phyloP scores from a whole-genome alignment of 2,329 filamentous ascomycete species.

The Exserohilum turcica region DNA sequence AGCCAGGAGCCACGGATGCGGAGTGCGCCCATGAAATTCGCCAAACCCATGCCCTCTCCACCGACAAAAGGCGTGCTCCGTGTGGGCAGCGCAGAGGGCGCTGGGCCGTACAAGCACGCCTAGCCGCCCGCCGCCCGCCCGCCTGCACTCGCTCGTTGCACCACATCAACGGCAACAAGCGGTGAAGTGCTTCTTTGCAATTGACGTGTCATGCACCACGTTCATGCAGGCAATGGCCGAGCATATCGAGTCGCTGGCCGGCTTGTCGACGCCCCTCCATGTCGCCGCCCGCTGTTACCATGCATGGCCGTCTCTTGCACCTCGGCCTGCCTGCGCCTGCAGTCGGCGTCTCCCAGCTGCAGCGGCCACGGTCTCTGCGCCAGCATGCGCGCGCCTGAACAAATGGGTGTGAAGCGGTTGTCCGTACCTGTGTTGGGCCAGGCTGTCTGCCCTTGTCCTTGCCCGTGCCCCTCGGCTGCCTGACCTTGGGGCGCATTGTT shows the following conservation, averaged over 20 bases:
- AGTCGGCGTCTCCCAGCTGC: neutral
- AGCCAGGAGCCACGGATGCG: conserved; percentile 36
- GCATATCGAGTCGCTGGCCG: conserved; percentile 10
- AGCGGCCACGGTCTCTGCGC: neutral
- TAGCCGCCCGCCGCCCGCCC: conserved; percentile 4
- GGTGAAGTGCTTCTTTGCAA: conserved; percentile 18
- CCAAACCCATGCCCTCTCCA: conserved; percentile 20
- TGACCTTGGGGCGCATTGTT: conserved; percentile 35
- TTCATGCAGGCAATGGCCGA: conserved; percentile 15
- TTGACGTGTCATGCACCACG: conserved; percentile 20
- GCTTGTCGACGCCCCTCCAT: conserved; percentile 7
- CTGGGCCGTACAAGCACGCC: conserved; percentile 1
- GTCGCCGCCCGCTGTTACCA: conserved; percentile 24
- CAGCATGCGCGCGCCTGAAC: conserved; percentile 1
- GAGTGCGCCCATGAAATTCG: conserved; percentile 29
- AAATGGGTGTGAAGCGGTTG: conserved; percentile 7
- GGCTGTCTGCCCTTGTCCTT: conserved; percentile 36
- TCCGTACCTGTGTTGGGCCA: conserved; percentile 49
- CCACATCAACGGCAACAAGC: conserved; percentile 1
- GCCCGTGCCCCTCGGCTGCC: conserved; percentile 41
- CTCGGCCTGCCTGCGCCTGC: no score
- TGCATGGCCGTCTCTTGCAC: neutral
- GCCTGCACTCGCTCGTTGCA: conserved; percentile 11
- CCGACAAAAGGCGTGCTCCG: conserved; percentile 15
- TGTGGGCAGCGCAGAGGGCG: conserved; percentile 6